Evolutionary conservation across 108 stramenopile genomes (phyloP), one percentile per base, ranked within the genome.

Genomic region (Nitzschia sp.): DNA sequence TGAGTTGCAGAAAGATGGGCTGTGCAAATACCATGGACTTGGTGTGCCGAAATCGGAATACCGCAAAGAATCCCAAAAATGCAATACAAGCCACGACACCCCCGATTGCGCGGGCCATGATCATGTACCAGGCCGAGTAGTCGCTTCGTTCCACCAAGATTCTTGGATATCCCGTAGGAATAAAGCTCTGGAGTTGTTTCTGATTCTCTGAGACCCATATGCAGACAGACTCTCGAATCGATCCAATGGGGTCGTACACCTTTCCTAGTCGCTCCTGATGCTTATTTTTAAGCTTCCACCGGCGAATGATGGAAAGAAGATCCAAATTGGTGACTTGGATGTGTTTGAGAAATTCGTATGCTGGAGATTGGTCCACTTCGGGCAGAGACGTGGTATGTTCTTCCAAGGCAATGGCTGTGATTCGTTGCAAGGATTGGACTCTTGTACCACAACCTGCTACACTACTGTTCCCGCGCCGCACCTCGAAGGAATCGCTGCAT

Each of bases 151-250:
- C 33, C 26, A 23, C 9, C n/a, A 68, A 28, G 19, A 41, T 21
- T 45, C 63, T 33, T 26, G 71, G 75, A 58, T 34, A 80, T 29
- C 68, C 50, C 1, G 13, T 23, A 0, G 82, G 78, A 29, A 77
- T 45, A 38, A 60, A 53, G 2, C 38, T 11, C 23, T 73, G 21
- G 9, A 79, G 36, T 9, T 13, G 33, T 3, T 68, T 48, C 2
- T 69, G 41, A 28, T 80, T 80, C 9, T 67, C 71, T 13, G 35
- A 50, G 1, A 65, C 71, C 75, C 75, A 80, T 33, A 19, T 16
- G 41, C 80, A 80, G 3, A 80, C 80, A 13, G 75, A 75, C 2
- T 67, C 66, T 53, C 80, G 36, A 50, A 76, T 71, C 48, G 72
- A 50, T 15, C 53, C 68, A 29, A 17, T 47, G 11, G 36, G 63